Evolutionary conservation across 352 stramenopile species (phyloP).

Genomic region (Pythium oligandrum): DNA sequence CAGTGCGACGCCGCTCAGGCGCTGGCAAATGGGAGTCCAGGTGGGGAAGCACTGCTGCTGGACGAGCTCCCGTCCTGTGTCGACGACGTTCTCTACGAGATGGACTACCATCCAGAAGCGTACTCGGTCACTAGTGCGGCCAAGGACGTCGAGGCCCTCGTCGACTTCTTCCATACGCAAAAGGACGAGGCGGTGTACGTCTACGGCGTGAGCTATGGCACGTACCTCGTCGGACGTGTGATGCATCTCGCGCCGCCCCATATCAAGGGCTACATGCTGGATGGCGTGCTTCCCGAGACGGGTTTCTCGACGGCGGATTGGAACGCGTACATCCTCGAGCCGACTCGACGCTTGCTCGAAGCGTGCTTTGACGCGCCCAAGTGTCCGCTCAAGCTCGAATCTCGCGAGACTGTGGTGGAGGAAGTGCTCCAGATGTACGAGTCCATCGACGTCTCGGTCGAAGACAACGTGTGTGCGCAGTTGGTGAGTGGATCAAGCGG

Average conservation of each 20-base stretch:
- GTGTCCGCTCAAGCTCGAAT: slow-evolving; percentile 22
- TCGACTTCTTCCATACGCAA: background rate
- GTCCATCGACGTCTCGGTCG: slow-evolving; percentile 21
- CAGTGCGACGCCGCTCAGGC: slow-evolving; percentile 31
- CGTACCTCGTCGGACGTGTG: slow-evolving; percentile 2
- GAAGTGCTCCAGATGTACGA: slow-evolving; percentile 28
- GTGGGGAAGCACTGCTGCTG: slow-evolving; percentile 4
- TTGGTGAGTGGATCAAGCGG: background rate
- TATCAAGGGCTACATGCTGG: slow-evolving; percentile 11
- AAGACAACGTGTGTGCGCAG: slow-evolving; percentile 13
- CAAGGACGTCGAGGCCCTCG: slow-evolving; percentile 2
- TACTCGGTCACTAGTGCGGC: slow-evolving; percentile 26
- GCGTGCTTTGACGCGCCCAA: slow-evolving; percentile 13
- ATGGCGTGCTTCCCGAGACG: slow-evolving; percentile 12
- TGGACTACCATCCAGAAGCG: slow-evolving; percentile 16
- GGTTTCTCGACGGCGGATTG: slow-evolving; percentile 1
- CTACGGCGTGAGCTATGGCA: slow-evolving; percentile 21
- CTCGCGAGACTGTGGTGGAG: slow-evolving; percentile 17
- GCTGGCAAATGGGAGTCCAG: slow-evolving; percentile 15
- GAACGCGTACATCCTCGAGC: slow-evolving; percentile 26
- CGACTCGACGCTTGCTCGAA: slow-evolving; percentile 23
- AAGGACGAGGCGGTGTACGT: slow-evolving; percentile 8
- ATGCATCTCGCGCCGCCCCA: slow-evolving; percentile 1
- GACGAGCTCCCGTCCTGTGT: slow-evolving; percentile 26
- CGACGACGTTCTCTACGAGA: slow-evolving; percentile 19